phyloP scores from a whole-genome alignment of 2,329 filamentous ascomycete species.

The Colletotrichum viniferum region DNA sequence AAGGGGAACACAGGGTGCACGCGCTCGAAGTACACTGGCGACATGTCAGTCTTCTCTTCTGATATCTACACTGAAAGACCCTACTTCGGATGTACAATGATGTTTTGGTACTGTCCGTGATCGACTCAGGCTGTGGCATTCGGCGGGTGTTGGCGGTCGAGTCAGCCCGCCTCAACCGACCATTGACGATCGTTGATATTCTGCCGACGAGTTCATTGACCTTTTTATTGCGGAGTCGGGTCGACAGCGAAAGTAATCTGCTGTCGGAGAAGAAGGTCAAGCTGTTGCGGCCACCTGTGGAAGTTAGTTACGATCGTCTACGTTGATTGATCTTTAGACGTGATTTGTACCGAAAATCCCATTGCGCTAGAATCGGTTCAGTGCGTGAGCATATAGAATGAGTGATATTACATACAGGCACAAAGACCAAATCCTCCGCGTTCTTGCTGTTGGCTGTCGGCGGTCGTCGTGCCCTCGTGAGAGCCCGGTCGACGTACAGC shows the following conservation, averaged over 20 bases:
- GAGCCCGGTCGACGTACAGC: slow-evolving; percentile 31
- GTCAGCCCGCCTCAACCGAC: slow-evolving; percentile 17
- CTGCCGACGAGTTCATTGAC: slow-evolving; percentile 31
- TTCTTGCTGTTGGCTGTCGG: background rate
- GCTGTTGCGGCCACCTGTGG: slow-evolving; percentile 28
- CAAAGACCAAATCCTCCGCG: slow-evolving; percentile 24
- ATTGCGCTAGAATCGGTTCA: slow-evolving; percentile 26
- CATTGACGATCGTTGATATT: slow-evolving; percentile 28
- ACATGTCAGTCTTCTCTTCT: background rate
- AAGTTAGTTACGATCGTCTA: background rate
- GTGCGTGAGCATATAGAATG: too few relatives aligned
- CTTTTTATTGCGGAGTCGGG: slow-evolving; percentile 30
- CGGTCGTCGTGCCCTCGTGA: slow-evolving; percentile 20
- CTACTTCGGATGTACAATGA: slow-evolving; percentile 16
- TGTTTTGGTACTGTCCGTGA: background rate
- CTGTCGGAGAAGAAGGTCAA: slow-evolving; percentile 34
- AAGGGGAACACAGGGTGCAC: slow-evolving; percentile 45
- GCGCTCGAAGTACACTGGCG: slow-evolving; percentile 40
- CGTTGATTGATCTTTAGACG: background rate
- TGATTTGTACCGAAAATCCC: slow-evolving; percentile 27
- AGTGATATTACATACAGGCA: slow-evolving; percentile 25
- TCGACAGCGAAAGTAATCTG: slow-evolving; percentile 32
- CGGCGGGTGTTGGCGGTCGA: background rate
- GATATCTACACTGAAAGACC: background rate
- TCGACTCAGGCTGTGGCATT: background rate